Percentiles rank a stretch among this genome's conserved stretches.
Evolutionary conservation across 2,329 filamentous ascomycete genomes (phyloP).

Genomic region (Sporothrix protearum): DNA sequence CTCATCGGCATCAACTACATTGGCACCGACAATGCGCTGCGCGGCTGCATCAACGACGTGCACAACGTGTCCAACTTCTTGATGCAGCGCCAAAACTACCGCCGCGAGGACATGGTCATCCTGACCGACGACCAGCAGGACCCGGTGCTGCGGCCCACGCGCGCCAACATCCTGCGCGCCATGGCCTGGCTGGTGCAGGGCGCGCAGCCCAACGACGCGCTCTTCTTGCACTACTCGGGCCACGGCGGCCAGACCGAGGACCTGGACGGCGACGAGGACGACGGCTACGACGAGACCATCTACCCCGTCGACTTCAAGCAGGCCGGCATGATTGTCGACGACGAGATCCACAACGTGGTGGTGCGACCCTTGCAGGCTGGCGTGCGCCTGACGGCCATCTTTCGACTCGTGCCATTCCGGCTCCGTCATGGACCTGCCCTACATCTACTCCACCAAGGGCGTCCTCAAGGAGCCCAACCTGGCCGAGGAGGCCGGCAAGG

Average conservation of each 20-base stretch:
- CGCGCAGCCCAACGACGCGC: slow-evolving; percentile 68
- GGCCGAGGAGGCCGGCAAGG: slow-evolving; percentile 64
- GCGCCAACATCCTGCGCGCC: slow-evolving; percentile 68
- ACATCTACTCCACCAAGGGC: slow-evolving; percentile 66
- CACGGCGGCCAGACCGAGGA: slow-evolving; percentile 75
- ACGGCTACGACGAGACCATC: slow-evolving; percentile 74
- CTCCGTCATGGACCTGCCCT: slow-evolving; percentile 62
- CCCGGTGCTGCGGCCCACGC: slow-evolving; percentile 68
- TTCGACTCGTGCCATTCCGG: slow-evolving; percentile 66
- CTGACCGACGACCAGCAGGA: slow-evolving; percentile 72
- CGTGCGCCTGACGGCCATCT: slow-evolving; percentile 59
- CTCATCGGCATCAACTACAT: slow-evolving; percentile 82
- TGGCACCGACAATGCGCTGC: slow-evolving; percentile 65
- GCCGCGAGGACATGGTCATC: slow-evolving; percentile 75
- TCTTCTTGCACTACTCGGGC: slow-evolving; percentile 75
- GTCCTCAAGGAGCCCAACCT: slow-evolving; percentile 66
- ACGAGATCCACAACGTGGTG: slow-evolving; percentile 77
- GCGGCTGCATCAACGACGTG: slow-evolving; percentile 77
- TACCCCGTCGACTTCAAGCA: slow-evolving; percentile 70
- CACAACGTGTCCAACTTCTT: slow-evolving; percentile 72
- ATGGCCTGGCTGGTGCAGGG: slow-evolving; percentile 73
- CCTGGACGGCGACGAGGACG: slow-evolving; percentile 70
- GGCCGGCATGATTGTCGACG: slow-evolving; percentile 75
- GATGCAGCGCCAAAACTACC: slow-evolving; percentile 65
- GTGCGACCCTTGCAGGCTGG: slow-evolving; percentile 54